phyloP scores from a whole-genome alignment of 345 rosid species.

The Boechera retrofracta region DNA sequence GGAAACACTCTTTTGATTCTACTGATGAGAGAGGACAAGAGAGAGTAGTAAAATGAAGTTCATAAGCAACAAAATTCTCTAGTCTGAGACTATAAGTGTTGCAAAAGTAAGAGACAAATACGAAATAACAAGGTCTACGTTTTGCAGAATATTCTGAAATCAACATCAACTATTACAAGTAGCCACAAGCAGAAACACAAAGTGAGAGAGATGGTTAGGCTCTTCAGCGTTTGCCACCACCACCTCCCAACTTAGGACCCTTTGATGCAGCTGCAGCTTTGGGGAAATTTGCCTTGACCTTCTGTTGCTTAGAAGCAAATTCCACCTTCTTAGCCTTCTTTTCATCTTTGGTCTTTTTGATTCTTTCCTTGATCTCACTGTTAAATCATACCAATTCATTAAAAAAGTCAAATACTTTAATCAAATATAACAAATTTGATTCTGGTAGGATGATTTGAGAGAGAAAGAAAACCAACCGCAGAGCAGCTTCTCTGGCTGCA shows the following conservation, averaged over 20 bases:
- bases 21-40: too few species aligned
- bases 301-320: conserved; percentile 43
- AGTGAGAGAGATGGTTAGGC: conserved; percentile 2
- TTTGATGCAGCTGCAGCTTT: conserved; percentile 45
- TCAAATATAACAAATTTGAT: neutral
- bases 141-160: too few species aligned
- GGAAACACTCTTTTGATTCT: too few species aligned
- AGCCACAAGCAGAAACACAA: conserved; percentile 9
- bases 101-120: too few species aligned
- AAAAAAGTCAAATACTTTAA: neutral
- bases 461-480: conserved; percentile 49
- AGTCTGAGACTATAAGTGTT: too few species aligned
- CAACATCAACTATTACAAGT: too few species aligned
- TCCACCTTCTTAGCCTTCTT: conserved; percentile 51
- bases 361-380: conserved; percentile 54
- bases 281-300: conserved; percentile 42
- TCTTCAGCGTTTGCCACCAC: conserved; percentile 50
- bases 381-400: conserved; percentile 21
- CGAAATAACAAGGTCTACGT: too few species aligned
- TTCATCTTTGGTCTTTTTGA: conserved; percentile 49
- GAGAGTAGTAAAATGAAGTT: too few species aligned
- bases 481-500: conserved; percentile 80
- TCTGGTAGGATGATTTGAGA: neutral
- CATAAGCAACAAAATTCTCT: too few species aligned
- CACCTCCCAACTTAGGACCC: conserved; percentile 51